Conservation (phyloP, 768 basidiomycete species). For the Mycena pura region DNA sequence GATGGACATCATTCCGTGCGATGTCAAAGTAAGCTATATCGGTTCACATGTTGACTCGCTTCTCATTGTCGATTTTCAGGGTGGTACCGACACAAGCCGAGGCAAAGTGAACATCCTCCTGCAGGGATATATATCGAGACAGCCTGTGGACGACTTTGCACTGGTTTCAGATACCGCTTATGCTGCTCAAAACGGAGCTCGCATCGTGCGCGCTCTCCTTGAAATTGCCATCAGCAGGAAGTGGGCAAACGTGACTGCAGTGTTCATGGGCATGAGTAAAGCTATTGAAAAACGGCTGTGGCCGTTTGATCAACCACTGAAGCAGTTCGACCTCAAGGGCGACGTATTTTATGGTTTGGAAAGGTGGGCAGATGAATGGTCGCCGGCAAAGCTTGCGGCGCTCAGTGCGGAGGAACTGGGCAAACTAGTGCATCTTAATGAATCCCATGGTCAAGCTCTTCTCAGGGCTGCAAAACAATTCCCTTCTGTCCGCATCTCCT, state of each 20-base stretch:
- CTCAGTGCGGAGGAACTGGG: constrained; percentile 77
- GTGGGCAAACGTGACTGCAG: constrained; percentile 83
- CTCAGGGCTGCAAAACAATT: constrained; percentile 84
- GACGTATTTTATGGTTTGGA: constrained; percentile 83
- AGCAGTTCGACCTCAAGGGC: constrained; percentile 76
- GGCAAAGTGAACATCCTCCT: constrained; percentile 95
- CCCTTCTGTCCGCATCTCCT: constrained; percentile 71
- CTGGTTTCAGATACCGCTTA: constrained; percentile 95
- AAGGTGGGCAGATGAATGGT: constrained; percentile 81
- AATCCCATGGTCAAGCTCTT: constrained; percentile 80
- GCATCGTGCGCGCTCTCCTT: constrained; percentile 92
- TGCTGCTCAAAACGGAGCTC: constrained; percentile 92
- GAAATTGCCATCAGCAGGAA: constrained; percentile 94
- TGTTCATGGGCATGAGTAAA: constrained; percentile 91
- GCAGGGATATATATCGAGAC: constrained; percentile 86
- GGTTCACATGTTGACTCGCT: neutral
- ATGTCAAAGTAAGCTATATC: constrained; percentile 63
- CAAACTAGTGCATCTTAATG: constrained; percentile 84
- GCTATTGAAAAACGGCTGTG: constrained; percentile 91
- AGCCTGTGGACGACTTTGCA: constrained; percentile 91
- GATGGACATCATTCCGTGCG: constrained; percentile 75
- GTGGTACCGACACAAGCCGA: constrained; percentile 65
- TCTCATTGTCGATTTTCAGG: constrained; percentile 49
- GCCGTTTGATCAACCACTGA: constrained; percentile 93
- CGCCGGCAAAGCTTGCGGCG: constrained; percentile 72